A percentile compares a stretch with the other conserved stretches of the same genome.
Conservation (phyloP, 2,329 filamentous ascomycete genomes). For the Septoria linicola region DNA sequence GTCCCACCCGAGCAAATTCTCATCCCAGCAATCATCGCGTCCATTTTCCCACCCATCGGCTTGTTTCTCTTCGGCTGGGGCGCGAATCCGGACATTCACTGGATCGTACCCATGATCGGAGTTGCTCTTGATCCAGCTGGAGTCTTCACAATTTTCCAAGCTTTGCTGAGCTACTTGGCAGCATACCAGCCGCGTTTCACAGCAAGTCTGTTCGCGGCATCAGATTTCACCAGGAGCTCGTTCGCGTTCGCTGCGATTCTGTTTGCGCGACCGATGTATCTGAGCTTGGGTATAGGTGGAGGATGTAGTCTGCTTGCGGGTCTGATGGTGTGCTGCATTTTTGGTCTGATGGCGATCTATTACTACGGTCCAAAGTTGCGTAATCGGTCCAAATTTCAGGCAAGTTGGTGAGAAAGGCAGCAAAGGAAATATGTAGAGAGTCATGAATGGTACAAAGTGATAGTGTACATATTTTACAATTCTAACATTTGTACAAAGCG, state of each 20-base stretch:
- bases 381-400: too few relatives aligned
- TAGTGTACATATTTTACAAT: too few relatives aligned
- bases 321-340: constrained; percentile 8
- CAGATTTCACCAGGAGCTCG: constrained; percentile 50
- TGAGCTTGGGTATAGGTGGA: constrained; percentile 11
- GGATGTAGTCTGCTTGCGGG: constrained; percentile 16
- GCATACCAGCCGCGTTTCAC: constrained; percentile 46
- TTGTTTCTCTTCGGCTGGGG: constrained; percentile 40
- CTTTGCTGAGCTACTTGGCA: constrained; percentile 42
- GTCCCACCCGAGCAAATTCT: constrained; percentile 37
- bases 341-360: constrained; percentile 4
- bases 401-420: too few relatives aligned
- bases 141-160: constrained; percentile 46
- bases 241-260: constrained; percentile 6
- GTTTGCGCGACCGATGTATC: constrained; percentile 13
- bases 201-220: constrained; percentile 60
- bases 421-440: too few relatives aligned
- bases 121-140: constrained; percentile 42
- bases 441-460: too few relatives aligned
- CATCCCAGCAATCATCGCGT: constrained; percentile 34
- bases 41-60: constrained; percentile 33
- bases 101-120: constrained; percentile 43
- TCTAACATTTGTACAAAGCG: too few relatives aligned
- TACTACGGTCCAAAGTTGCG: neutral
- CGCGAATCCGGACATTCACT: constrained; percentile 34